A percentile compares a stretch with the other conserved stretches of the same genome.
Evolutionary conservation across 768 basidiomycete species (phyloP).

Genomic region (Boletus patriciae): DNA sequence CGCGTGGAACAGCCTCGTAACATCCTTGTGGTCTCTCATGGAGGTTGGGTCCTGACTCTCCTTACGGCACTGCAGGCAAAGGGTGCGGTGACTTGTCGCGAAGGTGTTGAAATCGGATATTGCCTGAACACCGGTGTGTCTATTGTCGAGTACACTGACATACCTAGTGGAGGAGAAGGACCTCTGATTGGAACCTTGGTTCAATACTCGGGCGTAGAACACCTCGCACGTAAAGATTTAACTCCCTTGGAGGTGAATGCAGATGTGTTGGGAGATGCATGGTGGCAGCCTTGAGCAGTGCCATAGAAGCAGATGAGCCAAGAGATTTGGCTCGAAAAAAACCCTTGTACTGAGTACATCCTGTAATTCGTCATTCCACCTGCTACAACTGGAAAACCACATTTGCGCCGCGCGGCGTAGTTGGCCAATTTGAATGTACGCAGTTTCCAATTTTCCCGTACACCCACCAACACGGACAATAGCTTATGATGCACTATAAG

Average conservation of each 20-base stretch:
- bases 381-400: background rate
- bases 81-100: slow-evolving; percentile 36
- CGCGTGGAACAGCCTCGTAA: background rate
- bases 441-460: background rate
- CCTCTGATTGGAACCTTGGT: slow-evolving; percentile 38
- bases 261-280: slow-evolving; percentile 39
- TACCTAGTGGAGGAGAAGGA: slow-evolving; percentile 13
- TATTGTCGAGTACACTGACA: slow-evolving; percentile 49
- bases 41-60: slow-evolving; percentile 51
- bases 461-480: background rate
- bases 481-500: slow-evolving; percentile 34
- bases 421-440: background rate
- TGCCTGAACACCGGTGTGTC: slow-evolving; percentile 38
- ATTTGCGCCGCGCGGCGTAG: background rate
- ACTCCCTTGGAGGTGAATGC: slow-evolving; percentile 46
- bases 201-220: slow-evolving; percentile 52
- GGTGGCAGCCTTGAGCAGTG: slow-evolving; percentile 1
- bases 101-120: slow-evolving; percentile 22
- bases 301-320: background rate
- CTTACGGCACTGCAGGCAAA: slow-evolving; percentile 45
- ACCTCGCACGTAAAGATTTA: slow-evolving; percentile 38
- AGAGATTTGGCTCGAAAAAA: background rate
- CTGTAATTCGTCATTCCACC: background rate
- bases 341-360: background rate
- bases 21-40: slow-evolving; percentile 23